These are phyloP conservation scores for Claviceps pusilla DNA, from an alignment of 2,329 filamentous ascomycete genomes.

Conservation along the genomic window DNA sequence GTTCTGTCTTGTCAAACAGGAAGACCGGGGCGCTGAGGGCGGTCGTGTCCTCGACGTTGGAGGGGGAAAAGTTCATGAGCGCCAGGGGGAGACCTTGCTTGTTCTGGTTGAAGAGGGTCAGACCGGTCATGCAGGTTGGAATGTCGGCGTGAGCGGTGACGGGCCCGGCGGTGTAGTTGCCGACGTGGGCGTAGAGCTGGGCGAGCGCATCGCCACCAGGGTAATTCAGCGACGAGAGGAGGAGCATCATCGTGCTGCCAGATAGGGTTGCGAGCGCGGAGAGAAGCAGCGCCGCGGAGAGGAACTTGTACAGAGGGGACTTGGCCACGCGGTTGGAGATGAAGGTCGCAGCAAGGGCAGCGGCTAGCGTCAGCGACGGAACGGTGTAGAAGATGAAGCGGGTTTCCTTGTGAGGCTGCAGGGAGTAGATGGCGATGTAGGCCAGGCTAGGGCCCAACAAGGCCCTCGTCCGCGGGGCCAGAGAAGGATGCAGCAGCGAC, in stretches of 20 bases:
- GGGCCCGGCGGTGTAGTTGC: conserved; percentile 9
- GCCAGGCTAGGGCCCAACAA: conserved; percentile 51
- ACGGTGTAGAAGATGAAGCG: conserved; percentile 86
- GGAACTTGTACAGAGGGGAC: conserved; percentile 36
- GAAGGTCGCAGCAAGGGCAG: conserved; percentile 58
- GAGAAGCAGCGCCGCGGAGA: conserved; percentile 38
- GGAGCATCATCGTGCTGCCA: conserved; percentile 51
- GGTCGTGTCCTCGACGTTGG: background rate
- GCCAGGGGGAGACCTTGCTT: conserved; percentile 22
- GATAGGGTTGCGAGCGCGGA: conserved; percentile 47
- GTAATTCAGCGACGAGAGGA: conserved; percentile 80
- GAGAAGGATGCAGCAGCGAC: conserved; percentile 34
- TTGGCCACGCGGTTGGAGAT: conserved; percentile 54
- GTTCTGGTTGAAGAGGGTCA: conserved; percentile 49
- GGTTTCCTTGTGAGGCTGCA: conserved; percentile 90
- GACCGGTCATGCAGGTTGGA: conserved; percentile 54
- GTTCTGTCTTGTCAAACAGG: conserved; percentile 50
- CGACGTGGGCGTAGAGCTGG: conserved; percentile 28
- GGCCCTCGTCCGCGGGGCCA: conserved; percentile 25
- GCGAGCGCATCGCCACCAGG: conserved; percentile 70
- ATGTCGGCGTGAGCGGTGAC: conserved; percentile 48
- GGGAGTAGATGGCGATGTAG: conserved; percentile 68
- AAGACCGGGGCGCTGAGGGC: conserved; percentile 14
- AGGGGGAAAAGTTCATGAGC: conserved; percentile 5
- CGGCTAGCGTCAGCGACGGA: conserved; percentile 63